Evolutionary conservation across 2,329 filamentous ascomycete genomes (phyloP).

Genomic region (Venturia carpophila): DNA sequence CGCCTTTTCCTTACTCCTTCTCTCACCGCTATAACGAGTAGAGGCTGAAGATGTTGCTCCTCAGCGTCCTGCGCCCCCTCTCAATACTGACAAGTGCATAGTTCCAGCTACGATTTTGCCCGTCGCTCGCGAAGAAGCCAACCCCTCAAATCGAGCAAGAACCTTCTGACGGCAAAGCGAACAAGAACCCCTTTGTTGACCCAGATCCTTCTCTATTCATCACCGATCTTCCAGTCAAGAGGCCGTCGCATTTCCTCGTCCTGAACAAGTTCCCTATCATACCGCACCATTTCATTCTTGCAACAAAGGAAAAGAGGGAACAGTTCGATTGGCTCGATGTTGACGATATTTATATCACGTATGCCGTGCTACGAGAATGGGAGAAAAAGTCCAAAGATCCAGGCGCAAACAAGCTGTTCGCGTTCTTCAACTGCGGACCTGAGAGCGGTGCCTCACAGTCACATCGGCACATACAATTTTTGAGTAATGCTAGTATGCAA

Average conservation of each 20-base stretch:
- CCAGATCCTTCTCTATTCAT: conserved; percentile 49
- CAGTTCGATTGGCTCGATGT: conserved; percentile 57
- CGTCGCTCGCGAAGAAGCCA: conserved; percentile 58
- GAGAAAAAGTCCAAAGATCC: conserved; percentile 23
- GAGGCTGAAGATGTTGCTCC: background rate
- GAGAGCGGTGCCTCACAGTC: conserved; percentile 65
- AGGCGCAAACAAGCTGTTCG: conserved; percentile 43
- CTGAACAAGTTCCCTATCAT: conserved; percentile 71
- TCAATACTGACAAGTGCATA: conserved; percentile 28
- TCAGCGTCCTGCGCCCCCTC: background rate
- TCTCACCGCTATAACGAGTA: conserved; percentile 1
- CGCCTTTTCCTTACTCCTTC: background rate
- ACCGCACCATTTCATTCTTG: conserved; percentile 63
- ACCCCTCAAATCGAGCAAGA: conserved; percentile 18
- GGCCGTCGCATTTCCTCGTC: conserved; percentile 53
- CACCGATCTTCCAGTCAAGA: conserved; percentile 39
- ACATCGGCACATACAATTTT: conserved; percentile 64
- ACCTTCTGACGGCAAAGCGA: conserved; percentile 28
- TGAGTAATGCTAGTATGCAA: conserved; percentile 57
- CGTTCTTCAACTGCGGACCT: conserved; percentile 63
- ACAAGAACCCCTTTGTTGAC: conserved; percentile 57
- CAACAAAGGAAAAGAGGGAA: conserved; percentile 54
- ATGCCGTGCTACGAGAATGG: conserved; percentile 55
- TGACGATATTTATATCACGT: conserved; percentile 53
- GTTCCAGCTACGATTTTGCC: conserved; percentile 68